A percentile compares a stretch with the other conserved stretches of the same genome.
These are phyloP conservation scores for Vaccinium vitisidaea DNA, from an alignment of 148 eudicot genomes.

Conservation along the genomic window DNA sequence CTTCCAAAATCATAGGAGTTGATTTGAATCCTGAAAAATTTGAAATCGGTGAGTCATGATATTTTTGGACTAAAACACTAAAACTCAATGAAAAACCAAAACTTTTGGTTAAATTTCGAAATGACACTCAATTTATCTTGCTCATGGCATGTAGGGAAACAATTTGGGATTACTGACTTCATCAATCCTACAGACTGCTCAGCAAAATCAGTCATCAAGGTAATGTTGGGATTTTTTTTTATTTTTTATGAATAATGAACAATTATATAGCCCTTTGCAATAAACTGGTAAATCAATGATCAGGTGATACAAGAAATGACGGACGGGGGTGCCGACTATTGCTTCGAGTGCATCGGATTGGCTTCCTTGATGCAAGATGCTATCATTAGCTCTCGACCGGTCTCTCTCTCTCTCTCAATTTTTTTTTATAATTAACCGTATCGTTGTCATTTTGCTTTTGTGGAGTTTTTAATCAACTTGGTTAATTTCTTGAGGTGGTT, in stretches of 20 bases:
- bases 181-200: conserved; percentile 39
- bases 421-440: not conserved
- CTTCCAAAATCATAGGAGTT: conserved; percentile 65
- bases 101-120: not conserved
- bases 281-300: not conserved
- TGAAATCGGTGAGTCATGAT: conserved; percentile 39
- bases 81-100: not conserved
- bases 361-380: conserved; percentile 42
- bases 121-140: not conserved
- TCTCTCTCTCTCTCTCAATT: not conserved
- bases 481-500: not conserved
- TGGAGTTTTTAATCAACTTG: not conserved
- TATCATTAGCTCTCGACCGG: conserved; percentile 29
- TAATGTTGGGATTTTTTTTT: not conserved
- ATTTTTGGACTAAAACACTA: not conserved
- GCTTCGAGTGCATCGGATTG: conserved; percentile 50
- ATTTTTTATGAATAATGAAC: not conserved
- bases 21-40: conserved; percentile 61
- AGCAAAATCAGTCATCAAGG: conserved; percentile 48
- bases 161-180: conserved; percentile 61
- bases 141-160: conserved; percentile 37
- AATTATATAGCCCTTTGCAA: not conserved
- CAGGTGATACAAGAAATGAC: conserved; percentile 49
- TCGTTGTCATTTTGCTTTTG: not conserved
- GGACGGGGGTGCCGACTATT: conserved; percentile 53